These are phyloP conservation scores for Lablab purpureus DNA, from an alignment of 306 rosid species.

Conservation along the genomic window DNA sequence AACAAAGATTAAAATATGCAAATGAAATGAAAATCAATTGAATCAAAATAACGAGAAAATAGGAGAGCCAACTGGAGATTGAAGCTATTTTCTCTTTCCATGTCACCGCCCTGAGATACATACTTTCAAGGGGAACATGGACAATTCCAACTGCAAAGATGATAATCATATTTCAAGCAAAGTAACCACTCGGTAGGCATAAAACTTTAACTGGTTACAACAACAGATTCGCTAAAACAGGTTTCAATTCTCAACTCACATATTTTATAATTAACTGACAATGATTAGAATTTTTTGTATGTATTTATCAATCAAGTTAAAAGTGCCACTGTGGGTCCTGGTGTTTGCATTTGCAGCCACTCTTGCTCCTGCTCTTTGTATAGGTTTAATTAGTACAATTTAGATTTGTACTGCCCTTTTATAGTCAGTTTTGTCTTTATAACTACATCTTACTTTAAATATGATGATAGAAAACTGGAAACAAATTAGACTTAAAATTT, in stretches of 20 bases:
- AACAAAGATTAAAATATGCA: constrained; percentile 25
- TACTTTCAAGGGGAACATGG: not conserved
- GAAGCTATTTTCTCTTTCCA: not conserved
- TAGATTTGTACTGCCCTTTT: not conserved
- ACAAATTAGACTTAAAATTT: not conserved
- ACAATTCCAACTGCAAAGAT: not conserved
- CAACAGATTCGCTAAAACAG: not conserved
- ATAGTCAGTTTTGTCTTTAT: not conserved
- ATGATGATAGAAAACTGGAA: not conserved
- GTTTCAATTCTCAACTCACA: not conserved
- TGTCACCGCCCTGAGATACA: not conserved
- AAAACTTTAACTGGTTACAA: not conserved
- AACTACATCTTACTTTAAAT: not conserved
- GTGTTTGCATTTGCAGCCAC: constrained; percentile 25
- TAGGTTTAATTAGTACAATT: constrained; percentile 5
- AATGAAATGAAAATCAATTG: constrained; percentile 25
- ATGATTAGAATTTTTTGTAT: not conserved
- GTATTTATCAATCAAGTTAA: constrained; percentile 5
- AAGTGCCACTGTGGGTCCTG: constrained; percentile 12
- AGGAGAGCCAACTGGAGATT: constrained; percentile 12
- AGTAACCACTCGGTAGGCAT: not conserved
- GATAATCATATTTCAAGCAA: not conserved
- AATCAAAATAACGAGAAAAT: not conserved
- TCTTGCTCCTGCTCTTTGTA: constrained; percentile 16
- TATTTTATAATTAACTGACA: constrained; percentile 23